Percentiles rank a stretch among this genome's conserved stretches.
Evolutionary conservation across 2,329 filamentous ascomycete genomes (phyloP).

Genomic region (Aspergillus felis): DNA sequence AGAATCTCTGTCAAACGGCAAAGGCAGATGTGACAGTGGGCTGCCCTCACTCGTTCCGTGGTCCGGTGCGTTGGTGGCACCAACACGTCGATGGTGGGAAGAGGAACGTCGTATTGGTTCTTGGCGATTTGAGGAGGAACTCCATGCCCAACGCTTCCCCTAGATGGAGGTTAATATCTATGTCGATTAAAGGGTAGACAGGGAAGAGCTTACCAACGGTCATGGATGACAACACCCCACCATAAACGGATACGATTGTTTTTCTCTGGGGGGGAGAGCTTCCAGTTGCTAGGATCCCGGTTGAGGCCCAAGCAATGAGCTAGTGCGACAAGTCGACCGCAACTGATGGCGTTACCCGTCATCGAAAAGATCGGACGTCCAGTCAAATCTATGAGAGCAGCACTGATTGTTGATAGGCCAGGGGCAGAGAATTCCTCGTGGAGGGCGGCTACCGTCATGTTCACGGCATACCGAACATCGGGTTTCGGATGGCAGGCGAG

Average conservation of each 20-base stretch:
- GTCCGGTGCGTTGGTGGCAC: constrained; percentile 32
- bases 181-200: not conserved
- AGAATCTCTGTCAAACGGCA: constrained; percentile 49
- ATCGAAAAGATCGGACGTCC: constrained; percentile 59
- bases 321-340: constrained; percentile 51
- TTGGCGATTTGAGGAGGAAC: constrained; percentile 52
- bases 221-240: constrained; percentile 57
- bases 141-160: constrained; percentile 54
- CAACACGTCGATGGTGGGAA: constrained; percentile 46
- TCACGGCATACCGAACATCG: constrained; percentile 60
- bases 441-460: constrained; percentile 57
- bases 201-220: constrained; percentile 44
- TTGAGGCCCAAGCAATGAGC: constrained; percentile 56
- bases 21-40: constrained; percentile 51
- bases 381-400: constrained; percentile 56
- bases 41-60: constrained; percentile 43
- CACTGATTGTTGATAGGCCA: constrained; percentile 55
- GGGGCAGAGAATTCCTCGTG: constrained; percentile 59
- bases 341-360: constrained; percentile 55
- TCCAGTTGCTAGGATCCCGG: constrained; percentile 52
- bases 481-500: constrained; percentile 48
- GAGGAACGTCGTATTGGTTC: constrained; percentile 54
- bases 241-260: constrained; percentile 50
- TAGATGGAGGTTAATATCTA: constrained; percentile 20
- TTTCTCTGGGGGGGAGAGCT: constrained; percentile 49